Base-by-base conservation (phyloP, 495 filamentous ascomycete genomes). In the Astrothelium macrocarpum region DNA sequence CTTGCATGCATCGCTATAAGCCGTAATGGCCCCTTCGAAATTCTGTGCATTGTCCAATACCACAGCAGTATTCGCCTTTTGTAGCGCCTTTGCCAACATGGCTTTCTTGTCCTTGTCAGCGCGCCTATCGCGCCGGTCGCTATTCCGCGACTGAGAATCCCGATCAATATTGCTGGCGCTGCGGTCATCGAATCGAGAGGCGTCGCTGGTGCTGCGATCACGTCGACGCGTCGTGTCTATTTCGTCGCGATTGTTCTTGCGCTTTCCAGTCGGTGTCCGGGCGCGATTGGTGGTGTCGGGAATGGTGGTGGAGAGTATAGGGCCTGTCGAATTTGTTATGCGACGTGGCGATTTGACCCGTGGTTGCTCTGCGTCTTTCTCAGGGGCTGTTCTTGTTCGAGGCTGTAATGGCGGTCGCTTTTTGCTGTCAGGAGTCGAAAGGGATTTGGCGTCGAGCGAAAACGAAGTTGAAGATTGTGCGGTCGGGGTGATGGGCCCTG, bases 31-130 rank as follows among this genome's bases (percentile, higher is more conserved):
- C 28, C 91, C 91, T 72, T 94, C 90, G 67, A 92, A 88, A 72
- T 97, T 96, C 69, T 92, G 88, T 2, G 90, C 91, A 78, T 96
- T 95, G 73, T 98, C 94, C 32, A 97, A 83, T 62, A 95, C 81
- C 18, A 98, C 94, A 9, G 94, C 94, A 26, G 90, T 94, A 68
- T 97, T 96, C 42, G 94, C 94, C 75, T 96, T 96, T 68, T 95
- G 86, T 46, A 98, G 77, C 7, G 94, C 94, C 71, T 88, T 91
- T 2, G 91, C 94, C 20, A 98, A 79, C 89, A 96, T 97, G 26
- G 85, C 85, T 75, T 95, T 96, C 70, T 96, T 77, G 62, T 77
- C 75, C 63, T 71, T 71, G 63, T 76, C 74, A 29, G 68, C 67
- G 3, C 62, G 58, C 20, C 34, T 60, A 28, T 62, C 60, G 26